A percentile compares a stretch with the other conserved stretches of the same genome.
These are phyloP conservation scores for Tephrocybe sp. DNA, from an alignment of 768 basidiomycete species.

Conservation along the genomic window DNA sequence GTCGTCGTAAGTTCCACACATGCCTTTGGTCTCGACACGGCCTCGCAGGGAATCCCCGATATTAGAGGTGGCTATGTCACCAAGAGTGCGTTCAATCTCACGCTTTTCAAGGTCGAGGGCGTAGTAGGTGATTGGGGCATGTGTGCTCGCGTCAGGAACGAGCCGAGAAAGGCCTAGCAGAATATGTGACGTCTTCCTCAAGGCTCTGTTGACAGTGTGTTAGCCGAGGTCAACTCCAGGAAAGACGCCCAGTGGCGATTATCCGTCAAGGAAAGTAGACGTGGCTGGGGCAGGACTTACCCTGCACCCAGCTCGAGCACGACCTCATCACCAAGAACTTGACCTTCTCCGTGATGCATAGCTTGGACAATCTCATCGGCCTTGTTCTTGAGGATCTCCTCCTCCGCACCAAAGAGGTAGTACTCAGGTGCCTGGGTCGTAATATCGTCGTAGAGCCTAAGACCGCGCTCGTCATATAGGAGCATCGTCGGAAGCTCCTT, in stretches of 20 bases:
- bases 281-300: constrained; percentile 43
- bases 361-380: constrained; percentile 71
- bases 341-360: constrained; percentile 56
- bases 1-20: constrained; percentile 91
- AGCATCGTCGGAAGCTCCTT: constrained; percentile 79
- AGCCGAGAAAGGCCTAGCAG: constrained; percentile 67
- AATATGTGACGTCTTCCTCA: constrained; percentile 88
- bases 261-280: background rate
- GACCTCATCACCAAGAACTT: constrained; percentile 44
- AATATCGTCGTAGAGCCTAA: constrained; percentile 84
- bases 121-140: constrained; percentile 74
- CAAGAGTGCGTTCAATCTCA: constrained; percentile 81
- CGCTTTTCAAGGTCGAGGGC: constrained; percentile 91
- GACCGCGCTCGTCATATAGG: constrained; percentile 83
- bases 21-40: constrained; percentile 78
- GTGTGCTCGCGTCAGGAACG: constrained; percentile 32
- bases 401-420: constrained; percentile 88
- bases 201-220: constrained; percentile 47
- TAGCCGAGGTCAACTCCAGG: background rate
- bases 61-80: constrained; percentile 60
- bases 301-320: constrained; percentile 94
- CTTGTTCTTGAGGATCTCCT: constrained; percentile 74
- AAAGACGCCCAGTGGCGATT: too few species aligned
- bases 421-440: constrained; percentile 81
- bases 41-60: constrained; percentile 62